Base-by-base conservation (phyloP, 2,329 filamentous ascomycete genomes). In the Phaeophleospora eucalypticola region DNA sequence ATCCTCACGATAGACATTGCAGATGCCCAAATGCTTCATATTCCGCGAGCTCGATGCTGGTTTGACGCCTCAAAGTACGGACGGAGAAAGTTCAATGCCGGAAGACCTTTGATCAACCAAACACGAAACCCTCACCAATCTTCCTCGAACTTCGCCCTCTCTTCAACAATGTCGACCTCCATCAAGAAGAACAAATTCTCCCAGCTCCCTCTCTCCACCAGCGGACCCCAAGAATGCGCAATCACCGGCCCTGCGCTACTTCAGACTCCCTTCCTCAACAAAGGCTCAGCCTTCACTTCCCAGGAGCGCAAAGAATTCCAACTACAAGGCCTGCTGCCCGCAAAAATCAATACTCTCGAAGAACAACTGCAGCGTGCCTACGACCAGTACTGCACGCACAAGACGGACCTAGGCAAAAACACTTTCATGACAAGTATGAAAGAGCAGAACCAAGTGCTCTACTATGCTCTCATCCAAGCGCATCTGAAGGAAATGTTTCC, bases 401-500 rank as follows among this genome's bases (percentile, higher is more conserved):
- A 68, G 0, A 79, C 84, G 63, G 78, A 84, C 53, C 68, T 95
- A 32, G 83, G 84, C 33, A 94, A 93, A 71, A 95, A 95, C 59
- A 90, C 87, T 0, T 95, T 95, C 63, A 78, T 95, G 74, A 87
- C 86, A 0, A 89, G 84, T 41, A 74, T 95, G 71, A 89, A 88
- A 61, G 82, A 88, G 58, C 89, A 95, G 67, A 95, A 93, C 67
- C 79, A 86, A 51, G 86, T 94, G 1, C 68, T 95, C 1, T 95
- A 87, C 65, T 94, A 83, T 66, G 82, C 76, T 79, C 75, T 94
- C 8, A 75, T 93, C 6, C 78, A 87, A 63, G 81, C 86, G 3
- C 84, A 95, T 58, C 69, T 95, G 16, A 83, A 86, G 53, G 88
- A 95, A 62, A 93, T 95, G 86, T 90, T 94, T 61, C 82, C 84